Evolutionary conservation across 768 basidiomycete species (phyloP).

Genomic region (Termitomyces sp.): DNA sequence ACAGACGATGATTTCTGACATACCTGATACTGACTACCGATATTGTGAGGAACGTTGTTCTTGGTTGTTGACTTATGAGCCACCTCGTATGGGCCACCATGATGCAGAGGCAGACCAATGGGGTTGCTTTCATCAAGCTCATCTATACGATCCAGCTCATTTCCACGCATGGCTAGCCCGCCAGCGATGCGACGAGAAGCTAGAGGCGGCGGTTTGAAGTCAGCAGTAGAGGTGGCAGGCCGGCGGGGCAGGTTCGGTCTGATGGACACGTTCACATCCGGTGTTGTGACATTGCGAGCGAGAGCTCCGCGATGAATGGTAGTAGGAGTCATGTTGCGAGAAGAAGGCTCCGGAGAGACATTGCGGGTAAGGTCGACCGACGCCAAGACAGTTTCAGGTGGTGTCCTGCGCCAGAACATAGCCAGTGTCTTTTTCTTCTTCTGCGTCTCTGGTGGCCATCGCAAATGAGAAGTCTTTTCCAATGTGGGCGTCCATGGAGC

Average conservation of each 20-base stretch:
- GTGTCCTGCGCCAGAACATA: slow-evolving; percentile 19
- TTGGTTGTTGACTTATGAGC: slow-evolving; percentile 30
- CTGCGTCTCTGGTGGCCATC: slow-evolving; percentile 12
- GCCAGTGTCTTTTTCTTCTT: slow-evolving; percentile 14
- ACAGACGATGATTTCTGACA: background rate
- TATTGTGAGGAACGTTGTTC: slow-evolving; percentile 20
- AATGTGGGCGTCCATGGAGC: slow-evolving; percentile 5
- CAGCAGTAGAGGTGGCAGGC: slow-evolving; percentile 19
- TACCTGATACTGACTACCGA: slow-evolving; percentile 18
- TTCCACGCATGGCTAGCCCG: slow-evolving; percentile 12
- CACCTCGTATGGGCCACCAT: slow-evolving; percentile 75
- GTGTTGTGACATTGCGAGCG: slow-evolving; percentile 14
- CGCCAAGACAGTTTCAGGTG: slow-evolving; percentile 11
- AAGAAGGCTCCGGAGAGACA: slow-evolving; percentile 5
- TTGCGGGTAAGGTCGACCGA: slow-evolving; percentile 8
- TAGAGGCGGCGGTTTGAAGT: slow-evolving; percentile 15
- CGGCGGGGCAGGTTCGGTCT: slow-evolving; percentile 21
- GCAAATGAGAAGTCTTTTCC: slow-evolving; percentile 1
- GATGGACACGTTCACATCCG: slow-evolving; percentile 9
- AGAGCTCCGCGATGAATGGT: slow-evolving; percentile 12
- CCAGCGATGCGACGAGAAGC: slow-evolving; percentile 14
- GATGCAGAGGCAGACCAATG: slow-evolving; percentile 59
- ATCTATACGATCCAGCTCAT: slow-evolving; percentile 66
- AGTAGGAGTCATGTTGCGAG: slow-evolving; percentile 2
- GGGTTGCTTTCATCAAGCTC: slow-evolving; percentile 77